Evolutionary conservation across 441 rosid species (phyloP).

Genomic region (Erysimum cheiri): DNA sequence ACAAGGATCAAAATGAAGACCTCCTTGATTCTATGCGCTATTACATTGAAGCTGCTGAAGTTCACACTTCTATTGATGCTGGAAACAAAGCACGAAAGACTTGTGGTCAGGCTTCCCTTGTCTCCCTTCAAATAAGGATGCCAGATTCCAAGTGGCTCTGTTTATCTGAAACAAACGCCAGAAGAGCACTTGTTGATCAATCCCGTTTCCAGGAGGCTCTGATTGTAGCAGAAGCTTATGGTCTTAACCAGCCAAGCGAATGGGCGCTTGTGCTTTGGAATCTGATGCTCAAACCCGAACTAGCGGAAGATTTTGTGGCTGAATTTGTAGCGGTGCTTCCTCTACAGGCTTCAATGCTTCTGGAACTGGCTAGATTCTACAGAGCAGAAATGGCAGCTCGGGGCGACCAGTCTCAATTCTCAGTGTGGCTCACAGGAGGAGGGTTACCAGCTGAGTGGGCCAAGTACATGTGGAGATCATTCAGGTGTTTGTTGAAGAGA

Average conservation of each 20-base stretch:
- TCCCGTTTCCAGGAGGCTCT: slow-evolving; percentile 94
- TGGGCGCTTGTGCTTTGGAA: slow-evolving; percentile 98
- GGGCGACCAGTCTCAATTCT: slow-evolving; percentile 95
- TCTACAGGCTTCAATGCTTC: slow-evolving; percentile 88
- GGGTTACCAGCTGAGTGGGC: slow-evolving; percentile 99
- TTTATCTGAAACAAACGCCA: slow-evolving; percentile 88
- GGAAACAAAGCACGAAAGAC: slow-evolving; percentile 90
- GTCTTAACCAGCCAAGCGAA: slow-evolving; percentile 94
- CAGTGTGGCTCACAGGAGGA: slow-evolving; percentile 96
- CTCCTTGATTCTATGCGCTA: slow-evolving; percentile 94
- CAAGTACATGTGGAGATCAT: slow-evolving; percentile 85
- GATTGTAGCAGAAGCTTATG: slow-evolving; percentile 96
- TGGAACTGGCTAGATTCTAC: slow-evolving; percentile 86
- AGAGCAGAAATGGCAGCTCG: slow-evolving; percentile 92
- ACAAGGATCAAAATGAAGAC: slow-evolving; percentile 93
- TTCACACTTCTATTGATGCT: slow-evolving; percentile 89
- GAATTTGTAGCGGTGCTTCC: slow-evolving; percentile 97
- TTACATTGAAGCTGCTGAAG: slow-evolving; percentile 97
- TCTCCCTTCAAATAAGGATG: slow-evolving; percentile 97
- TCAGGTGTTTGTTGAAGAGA: slow-evolving; percentile 88
- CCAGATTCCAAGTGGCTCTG: slow-evolving; percentile 94
- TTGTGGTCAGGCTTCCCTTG: slow-evolving; percentile 93
- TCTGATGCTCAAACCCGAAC: slow-evolving; percentile 93
- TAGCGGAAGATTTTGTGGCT: slow-evolving; percentile 89
- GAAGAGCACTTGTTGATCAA: slow-evolving; percentile 89